Base-by-base conservation (phyloP, 2,329 filamentous ascomycete species). In the Incumbomyces delicatus region DNA sequence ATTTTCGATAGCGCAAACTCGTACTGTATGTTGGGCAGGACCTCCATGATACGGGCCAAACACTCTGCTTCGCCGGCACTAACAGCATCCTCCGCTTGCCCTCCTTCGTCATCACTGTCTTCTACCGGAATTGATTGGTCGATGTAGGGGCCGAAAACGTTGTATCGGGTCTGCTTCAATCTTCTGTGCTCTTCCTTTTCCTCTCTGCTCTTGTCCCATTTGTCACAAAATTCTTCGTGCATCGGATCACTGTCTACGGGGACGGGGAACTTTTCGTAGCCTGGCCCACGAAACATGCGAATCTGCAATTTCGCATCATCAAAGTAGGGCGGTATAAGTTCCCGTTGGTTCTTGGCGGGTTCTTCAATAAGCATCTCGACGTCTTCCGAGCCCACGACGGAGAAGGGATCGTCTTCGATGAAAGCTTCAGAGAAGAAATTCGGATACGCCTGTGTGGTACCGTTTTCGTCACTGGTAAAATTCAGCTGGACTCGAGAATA, bases 21-120 rank as follows among this genome's bases (percentile, higher is more conserved):
- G 17, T 59, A 63, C 45, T 65, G 66, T 34, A 75, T 70, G 41
- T 69, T 70, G 7, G 73, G 73, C 45, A 75, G 74, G 7, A 75
- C 53, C 10, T 59, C 57, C 3, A 68, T 32, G 14, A 75, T 56
- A n/a, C 60, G 57, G 7, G 54, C 51, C 14, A 72, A 57, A 41
- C 63, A 59, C 33, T 44, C 17, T 11, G 50, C 35, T 32, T 53
- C 47, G 20, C 33, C 31, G 22, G 33, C 3, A 16, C 38, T 38
- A 35, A 30, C 2, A 38, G 40, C 8, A 27, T 27, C 8, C 27
- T 6, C 29, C 12, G 6, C 31, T 16, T 41, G 17, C 31, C 3
- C 12, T n/a, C 14, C 10, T 12, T 16, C 10, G 4, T 48, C 44
- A n/a, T 55, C 46, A 18, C 41, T 39, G 10, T 43, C 38, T 2